These are phyloP conservation scores for Hypoxylon crocopeplum DNA, from an alignment of 495 filamentous ascomycete species.

Conservation along the genomic window DNA sequence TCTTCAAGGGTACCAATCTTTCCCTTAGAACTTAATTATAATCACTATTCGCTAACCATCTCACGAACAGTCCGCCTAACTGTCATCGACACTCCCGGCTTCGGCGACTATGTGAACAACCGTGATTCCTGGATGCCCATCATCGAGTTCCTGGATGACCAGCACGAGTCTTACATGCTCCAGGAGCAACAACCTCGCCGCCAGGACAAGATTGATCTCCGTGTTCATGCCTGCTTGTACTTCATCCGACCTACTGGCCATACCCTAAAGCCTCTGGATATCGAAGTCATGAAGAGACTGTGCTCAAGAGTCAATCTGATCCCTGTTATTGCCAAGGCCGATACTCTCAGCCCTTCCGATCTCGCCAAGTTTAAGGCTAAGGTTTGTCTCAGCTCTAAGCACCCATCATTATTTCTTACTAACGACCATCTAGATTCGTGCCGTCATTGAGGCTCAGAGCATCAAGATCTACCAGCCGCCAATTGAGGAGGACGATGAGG, in stretches of 20 bases:
- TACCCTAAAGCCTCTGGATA: slow-evolving; percentile 97
- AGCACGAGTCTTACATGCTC: slow-evolving; percentile 99
- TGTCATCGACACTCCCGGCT: slow-evolving; percentile 98
- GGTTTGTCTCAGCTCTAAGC: slow-evolving; percentile 56
- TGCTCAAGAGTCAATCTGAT: slow-evolving; percentile 98
- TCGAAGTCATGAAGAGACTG: slow-evolving; percentile 99
- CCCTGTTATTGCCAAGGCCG: slow-evolving; percentile 96
- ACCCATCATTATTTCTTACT: slow-evolving; percentile 29
- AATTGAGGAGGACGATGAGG: slow-evolving; percentile 96
- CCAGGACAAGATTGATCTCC: slow-evolving; percentile 97
- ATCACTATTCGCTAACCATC: slow-evolving; percentile 11
- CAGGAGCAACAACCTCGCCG: slow-evolving; percentile 99
- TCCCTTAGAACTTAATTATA: background rate
- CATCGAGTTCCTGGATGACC: slow-evolving; percentile 99
- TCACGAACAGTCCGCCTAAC: slow-evolving; percentile 81
- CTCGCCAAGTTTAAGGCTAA: slow-evolving; percentile 91
- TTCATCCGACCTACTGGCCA: slow-evolving; percentile 98
- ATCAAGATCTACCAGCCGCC: slow-evolving; percentile 99
- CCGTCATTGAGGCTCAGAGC: slow-evolving; percentile 95
- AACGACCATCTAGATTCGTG: slow-evolving; percentile 72
- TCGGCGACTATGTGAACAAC: slow-evolving; percentile 99
- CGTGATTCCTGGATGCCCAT: slow-evolving; percentile 99
- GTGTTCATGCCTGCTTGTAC: slow-evolving; percentile 97
- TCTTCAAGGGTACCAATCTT: slow-evolving; percentile 87
- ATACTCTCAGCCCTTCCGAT: slow-evolving; percentile 92